phyloP scores from a whole-genome alignment of 495 filamentous ascomycete genomes.

The Trichoderma erinaceum region DNA sequence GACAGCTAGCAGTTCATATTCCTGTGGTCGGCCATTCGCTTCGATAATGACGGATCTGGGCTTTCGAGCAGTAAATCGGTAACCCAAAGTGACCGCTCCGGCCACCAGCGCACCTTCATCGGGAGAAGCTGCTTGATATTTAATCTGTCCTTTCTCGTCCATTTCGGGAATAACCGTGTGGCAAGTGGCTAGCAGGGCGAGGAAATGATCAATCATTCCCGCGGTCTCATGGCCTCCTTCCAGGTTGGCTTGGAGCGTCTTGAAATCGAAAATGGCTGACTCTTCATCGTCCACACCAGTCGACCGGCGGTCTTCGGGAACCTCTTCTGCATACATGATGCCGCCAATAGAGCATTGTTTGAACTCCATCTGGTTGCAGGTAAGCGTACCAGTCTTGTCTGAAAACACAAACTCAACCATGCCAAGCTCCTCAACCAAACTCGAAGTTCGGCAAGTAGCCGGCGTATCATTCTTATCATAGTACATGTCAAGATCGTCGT shows the following conservation, averaged over 20 bases:
- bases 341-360: conserved; percentile 89
- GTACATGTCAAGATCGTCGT: conserved; percentile 96
- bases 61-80: conserved; percentile 83
- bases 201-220: conserved; percentile 79
- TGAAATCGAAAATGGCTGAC: conserved; percentile 83
- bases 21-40: conserved; percentile 60
- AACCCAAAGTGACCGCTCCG: conserved; percentile 78
- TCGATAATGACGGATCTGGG: conserved; percentile 78
- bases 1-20: conserved; percentile 91
- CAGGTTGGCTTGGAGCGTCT: conserved; percentile 66
- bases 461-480: conserved; percentile 94
- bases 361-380: conserved; percentile 99
- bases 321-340: conserved; percentile 87
- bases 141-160: conserved; percentile 72
- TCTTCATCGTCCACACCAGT: conserved; percentile 68
- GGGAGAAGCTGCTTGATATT: conserved; percentile 96
- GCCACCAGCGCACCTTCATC: conserved; percentile 96
- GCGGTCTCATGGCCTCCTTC: conserved; percentile 55
- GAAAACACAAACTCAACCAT: conserved; percentile 99
- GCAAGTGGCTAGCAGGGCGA: conserved; percentile 81
- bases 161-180: conserved; percentile 97
- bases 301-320: conserved; percentile 85
- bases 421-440: conserved; percentile 92
- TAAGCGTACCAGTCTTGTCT: conserved; percentile 98
- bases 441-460: conserved; percentile 91